Evolutionary conservation across 371 early-diverging fungal genomes (phyloP), one percentile per base, ranked within the genome.

Genomic region (Saksenaea oblongispora): DNA sequence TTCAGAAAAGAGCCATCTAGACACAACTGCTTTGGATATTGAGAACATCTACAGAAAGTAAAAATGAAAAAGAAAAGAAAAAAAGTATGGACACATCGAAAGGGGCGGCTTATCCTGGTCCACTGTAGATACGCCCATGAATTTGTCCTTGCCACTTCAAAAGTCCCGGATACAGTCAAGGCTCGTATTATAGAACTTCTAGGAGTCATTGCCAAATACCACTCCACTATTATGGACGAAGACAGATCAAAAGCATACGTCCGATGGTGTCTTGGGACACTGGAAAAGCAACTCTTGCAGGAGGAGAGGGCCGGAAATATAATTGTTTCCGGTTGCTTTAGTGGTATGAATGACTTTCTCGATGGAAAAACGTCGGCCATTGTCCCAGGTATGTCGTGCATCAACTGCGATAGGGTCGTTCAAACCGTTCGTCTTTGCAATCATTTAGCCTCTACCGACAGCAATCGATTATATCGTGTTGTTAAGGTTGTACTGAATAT

Each of bases 31-130:
- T 18, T 55, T 74, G 17, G 51, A 94, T 64, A 87, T 93, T 15
- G 87, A 90, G 63, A 81, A 89, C 56, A 62, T 88, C 15, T 86
- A 95, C 44, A 65, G 69, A 35, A 82, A 86, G 70, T 79, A 91
- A 39, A 71, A 63, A 0, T 61, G 15, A 39, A 27, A 1, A 13
- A n/a, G 34, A 17, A 7, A 51, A 31, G 17, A 63, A 15, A 44
- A 34, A 42, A 42, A 4, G 42, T 22, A 58, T 22, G 41, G n/a
- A 28, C 24, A 41, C 34, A 35, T 39, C 34, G 1, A 35, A 54
- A 15, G 3, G 1, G 2, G 7, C 34, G 34, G 54, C 28, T 13
- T 27, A 54, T 55, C 39, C 18, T 28, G 24, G 14, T 15, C 24
- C 37, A 11, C 22, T n/a, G 42, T 59, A 78, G 77, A 14, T 75